These are phyloP conservation scores for Termitomyces sp. DNA, from an alignment of 768 basidiomycete genomes.

Conservation along the genomic window DNA sequence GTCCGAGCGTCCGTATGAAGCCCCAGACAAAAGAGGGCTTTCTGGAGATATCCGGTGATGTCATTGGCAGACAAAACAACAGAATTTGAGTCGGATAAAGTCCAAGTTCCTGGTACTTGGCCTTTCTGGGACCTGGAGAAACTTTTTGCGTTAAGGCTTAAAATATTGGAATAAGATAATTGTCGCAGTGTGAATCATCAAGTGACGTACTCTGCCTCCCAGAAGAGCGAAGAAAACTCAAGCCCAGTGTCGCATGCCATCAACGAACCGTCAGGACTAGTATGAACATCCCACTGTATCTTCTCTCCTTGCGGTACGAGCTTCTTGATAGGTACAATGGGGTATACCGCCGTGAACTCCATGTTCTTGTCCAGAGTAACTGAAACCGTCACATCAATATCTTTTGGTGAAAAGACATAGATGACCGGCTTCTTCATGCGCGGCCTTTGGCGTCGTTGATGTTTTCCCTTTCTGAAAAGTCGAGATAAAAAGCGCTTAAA, in stretches of 20 bases:
- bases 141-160: constrained; percentile 2
- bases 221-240: constrained; percentile 31
- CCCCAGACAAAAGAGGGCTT: constrained; percentile 21
- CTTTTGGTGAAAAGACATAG: constrained; percentile 26
- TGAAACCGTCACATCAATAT: constrained; percentile 19
- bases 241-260: constrained; percentile 20
- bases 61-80: constrained; percentile 22
- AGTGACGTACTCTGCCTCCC: constrained; percentile 28
- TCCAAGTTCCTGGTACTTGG: constrained; percentile 6
- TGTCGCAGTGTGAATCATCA: background rate
- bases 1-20: constrained; percentile 38
- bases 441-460: background rate
- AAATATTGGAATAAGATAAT: background rate
- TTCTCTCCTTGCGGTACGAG: constrained; percentile 10
- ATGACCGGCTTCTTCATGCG: constrained; percentile 26
- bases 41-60: constrained; percentile 31
- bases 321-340: constrained; percentile 20
- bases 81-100: constrained; percentile 18
- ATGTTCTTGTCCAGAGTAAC: constrained; percentile 27
- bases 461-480: background rate
- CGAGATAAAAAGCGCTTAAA: constrained; percentile 5
- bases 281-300: constrained; percentile 29
- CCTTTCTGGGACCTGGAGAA: background rate
- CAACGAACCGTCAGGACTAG: constrained; percentile 22
- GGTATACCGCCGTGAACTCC: constrained; percentile 29